phyloP scores from a whole-genome alignment of 495 filamentous ascomycete species.

The Mycothermus thermophilus region DNA sequence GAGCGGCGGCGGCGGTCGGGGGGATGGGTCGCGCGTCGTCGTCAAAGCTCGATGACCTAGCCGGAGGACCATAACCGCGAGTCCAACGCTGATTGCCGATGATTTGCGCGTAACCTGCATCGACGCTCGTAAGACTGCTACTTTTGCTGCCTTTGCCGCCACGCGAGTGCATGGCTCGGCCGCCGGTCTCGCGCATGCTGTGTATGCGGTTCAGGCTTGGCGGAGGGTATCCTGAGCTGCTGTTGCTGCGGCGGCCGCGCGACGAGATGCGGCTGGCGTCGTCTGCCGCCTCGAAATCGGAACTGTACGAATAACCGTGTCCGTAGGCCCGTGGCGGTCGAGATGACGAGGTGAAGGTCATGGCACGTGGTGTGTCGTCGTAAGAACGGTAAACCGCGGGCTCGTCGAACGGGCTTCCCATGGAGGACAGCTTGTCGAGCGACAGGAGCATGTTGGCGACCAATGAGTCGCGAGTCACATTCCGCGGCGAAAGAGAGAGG shows the following conservation, averaged over 20 bases:
- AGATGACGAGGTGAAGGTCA: slow-evolving; percentile 22
- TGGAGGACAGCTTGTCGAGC: slow-evolving; percentile 52
- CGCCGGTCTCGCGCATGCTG: slow-evolving; percentile 39
- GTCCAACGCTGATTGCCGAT: slow-evolving; percentile 43
- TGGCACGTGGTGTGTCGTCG: slow-evolving; percentile 21
- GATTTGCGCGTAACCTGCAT: slow-evolving; percentile 46
- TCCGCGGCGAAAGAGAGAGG: slow-evolving; percentile 59
- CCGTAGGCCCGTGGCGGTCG: slow-evolving; percentile 41
- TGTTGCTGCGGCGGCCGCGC: slow-evolving; percentile 62
- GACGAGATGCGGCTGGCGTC: slow-evolving; percentile 50
- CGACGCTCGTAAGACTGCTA: slow-evolving; percentile 50
- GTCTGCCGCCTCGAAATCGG: slow-evolving; percentile 51
- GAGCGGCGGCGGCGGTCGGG: slow-evolving; percentile 19
- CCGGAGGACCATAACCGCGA: slow-evolving; percentile 38
- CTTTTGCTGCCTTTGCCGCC: slow-evolving; percentile 61
- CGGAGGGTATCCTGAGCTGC: slow-evolving; percentile 58
- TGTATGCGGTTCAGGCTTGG: slow-evolving; percentile 50
- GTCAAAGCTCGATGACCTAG: slow-evolving; percentile 69
- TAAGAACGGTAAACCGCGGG: slow-evolving; percentile 17
- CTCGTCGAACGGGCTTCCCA: slow-evolving; percentile 18
- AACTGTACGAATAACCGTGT: slow-evolving; percentile 62
- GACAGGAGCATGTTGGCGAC: slow-evolving; percentile 88
- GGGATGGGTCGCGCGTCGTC: slow-evolving; percentile 30
- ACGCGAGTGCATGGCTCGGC: slow-evolving; percentile 31
- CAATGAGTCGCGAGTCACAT: slow-evolving; percentile 70